Percentiles rank a stretch among this genome's conserved stretches.
These are phyloP conservation scores for Favolaschia claudopus DNA, from an alignment of 768 basidiomycete genomes.

Conservation along the genomic window DNA sequence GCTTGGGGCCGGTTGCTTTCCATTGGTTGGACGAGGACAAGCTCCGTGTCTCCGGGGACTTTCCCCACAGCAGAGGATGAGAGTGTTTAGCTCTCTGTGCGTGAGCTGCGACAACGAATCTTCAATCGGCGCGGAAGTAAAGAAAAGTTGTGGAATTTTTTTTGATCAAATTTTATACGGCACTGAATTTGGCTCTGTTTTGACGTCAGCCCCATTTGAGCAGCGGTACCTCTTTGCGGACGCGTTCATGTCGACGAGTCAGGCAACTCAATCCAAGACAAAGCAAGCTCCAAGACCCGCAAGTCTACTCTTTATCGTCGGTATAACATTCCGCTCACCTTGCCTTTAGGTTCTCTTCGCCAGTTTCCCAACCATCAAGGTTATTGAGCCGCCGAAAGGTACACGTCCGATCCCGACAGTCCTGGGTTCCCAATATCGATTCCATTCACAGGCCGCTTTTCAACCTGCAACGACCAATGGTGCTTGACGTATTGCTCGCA, in stretches of 20 bases:
- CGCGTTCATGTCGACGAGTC: conserved; percentile 10
- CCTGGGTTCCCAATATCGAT: conserved; percentile 7
- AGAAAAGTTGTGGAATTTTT: conserved; percentile 29
- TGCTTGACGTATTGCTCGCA: conserved; percentile 71
- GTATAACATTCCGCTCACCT: not conserved
- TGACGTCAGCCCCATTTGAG: not conserved
- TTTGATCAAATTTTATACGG: not conserved
- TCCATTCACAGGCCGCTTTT: conserved; percentile 54
- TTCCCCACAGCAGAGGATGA: conserved; percentile 81
- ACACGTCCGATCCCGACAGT: conserved; percentile 11
- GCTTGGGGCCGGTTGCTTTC: conserved; percentile 82
- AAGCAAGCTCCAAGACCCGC: conserved; percentile 4
- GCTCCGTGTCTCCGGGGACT: conserved; percentile 92
- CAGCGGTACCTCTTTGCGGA: too few relatives aligned
- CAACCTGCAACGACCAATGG: conserved; percentile 68
- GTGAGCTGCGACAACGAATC: conserved; percentile 89
- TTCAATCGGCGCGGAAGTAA: conserved; percentile 64
- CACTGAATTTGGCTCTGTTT: conserved; percentile 1
- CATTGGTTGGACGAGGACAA: conserved; percentile 59
- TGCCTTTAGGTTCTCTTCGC: conserved; percentile 19
- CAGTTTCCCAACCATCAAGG: conserved; percentile 61
- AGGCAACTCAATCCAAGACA: not conserved
- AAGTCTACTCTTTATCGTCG: not conserved
- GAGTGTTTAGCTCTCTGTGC: conserved; percentile 63
- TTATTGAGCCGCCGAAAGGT: conserved; percentile 61